Conservation (phyloP, 2,329 filamentous ascomycete genomes). For the Coccinonectria pachysandricola region DNA sequence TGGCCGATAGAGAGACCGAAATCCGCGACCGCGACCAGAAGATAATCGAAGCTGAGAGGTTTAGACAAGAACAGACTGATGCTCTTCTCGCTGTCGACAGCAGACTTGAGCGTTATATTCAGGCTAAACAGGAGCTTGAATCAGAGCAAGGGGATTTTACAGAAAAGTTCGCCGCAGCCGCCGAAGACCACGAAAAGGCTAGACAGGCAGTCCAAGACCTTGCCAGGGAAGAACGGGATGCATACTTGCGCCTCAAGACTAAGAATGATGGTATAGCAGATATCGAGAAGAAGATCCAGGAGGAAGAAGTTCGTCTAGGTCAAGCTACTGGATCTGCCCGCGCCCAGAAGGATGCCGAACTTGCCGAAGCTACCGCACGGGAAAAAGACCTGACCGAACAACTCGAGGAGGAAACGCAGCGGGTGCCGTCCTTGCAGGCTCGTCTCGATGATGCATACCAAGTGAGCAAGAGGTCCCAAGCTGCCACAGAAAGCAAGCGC, state of each 20-base stretch:
- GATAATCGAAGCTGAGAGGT: slow-evolving; percentile 19
- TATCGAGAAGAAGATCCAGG: slow-evolving; percentile 36
- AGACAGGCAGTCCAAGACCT: slow-evolving; percentile 44
- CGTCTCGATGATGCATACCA: slow-evolving; percentile 22
- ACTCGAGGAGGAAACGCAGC: slow-evolving; percentile 18
- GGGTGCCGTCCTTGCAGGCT: slow-evolving; percentile 24
- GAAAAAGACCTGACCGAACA: slow-evolving; percentile 18
- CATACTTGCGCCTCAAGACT: slow-evolving; percentile 46
- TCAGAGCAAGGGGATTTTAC: slow-evolving; percentile 37
- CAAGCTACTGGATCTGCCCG: slow-evolving; percentile 61
- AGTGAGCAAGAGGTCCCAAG: slow-evolving; percentile 20
- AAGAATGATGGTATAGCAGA: slow-evolving; percentile 37
- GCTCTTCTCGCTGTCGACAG: slow-evolving; percentile 37
- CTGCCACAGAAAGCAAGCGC: slow-evolving; percentile 33
- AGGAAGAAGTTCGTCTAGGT: slow-evolving; percentile 52
- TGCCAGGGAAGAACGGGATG: slow-evolving; percentile 55
- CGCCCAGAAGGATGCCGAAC: slow-evolving; percentile 49
- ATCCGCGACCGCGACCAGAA: slow-evolving; percentile 15
- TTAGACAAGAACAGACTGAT: slow-evolving; percentile 34
- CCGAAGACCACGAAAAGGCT: slow-evolving; percentile 41
- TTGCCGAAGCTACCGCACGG: slow-evolving; percentile 19
- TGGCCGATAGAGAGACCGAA: slow-evolving; percentile 27
- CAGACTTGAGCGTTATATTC: slow-evolving; percentile 29
- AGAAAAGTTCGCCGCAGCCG: slow-evolving; percentile 33
- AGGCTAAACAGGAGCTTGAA: slow-evolving; percentile 30